Conservation (phyloP, 2,329 filamentous ascomycete species). For the Passalora sequoiae region DNA sequence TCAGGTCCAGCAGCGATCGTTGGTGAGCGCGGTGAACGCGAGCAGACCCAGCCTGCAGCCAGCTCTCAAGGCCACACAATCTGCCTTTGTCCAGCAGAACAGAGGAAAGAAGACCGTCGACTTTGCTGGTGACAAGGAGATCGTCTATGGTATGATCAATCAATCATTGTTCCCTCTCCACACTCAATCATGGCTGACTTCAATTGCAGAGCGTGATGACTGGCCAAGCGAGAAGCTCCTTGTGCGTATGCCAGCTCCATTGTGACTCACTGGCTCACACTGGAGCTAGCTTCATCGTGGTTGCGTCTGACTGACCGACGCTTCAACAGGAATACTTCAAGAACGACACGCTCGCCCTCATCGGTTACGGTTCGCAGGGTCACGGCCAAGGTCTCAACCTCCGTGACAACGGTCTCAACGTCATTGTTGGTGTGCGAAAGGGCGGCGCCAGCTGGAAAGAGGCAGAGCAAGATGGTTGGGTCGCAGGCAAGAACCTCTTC, state of each 20-base stretch:
- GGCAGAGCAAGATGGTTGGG: conserved; percentile 93
- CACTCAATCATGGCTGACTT: conserved; percentile 31
- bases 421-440: conserved; percentile 98
- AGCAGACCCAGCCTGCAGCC: conserved; percentile 41
- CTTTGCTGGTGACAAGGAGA: conserved; percentile 93
- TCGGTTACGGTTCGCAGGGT: conserved; percentile 96
- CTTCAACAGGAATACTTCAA: conserved; percentile 98
- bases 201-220: conserved; percentile 77
- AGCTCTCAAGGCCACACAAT: conserved; percentile 44
- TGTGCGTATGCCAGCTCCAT: conserved; percentile 49
- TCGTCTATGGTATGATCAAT: conserved; percentile 76
- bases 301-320: conserved; percentile 27
- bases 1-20: conserved; percentile 52
- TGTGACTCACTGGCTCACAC: conserved; percentile 8
- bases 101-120: conserved; percentile 98
- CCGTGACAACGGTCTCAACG: conserved; percentile 98
- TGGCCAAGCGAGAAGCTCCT: conserved; percentile 98
- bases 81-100: conserved; percentile 53
- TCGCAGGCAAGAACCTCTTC: conserved; percentile 97
- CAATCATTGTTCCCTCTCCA: no score
- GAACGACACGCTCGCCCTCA: conserved; percentile 97
- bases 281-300: neutral
- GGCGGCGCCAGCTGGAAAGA: conserved; percentile 98
- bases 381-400: conserved; percentile 99
- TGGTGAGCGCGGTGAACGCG: conserved; percentile 54